phyloP scores from a whole-genome alignment of 495 filamentous ascomycete genomes.

The Penicillium psychrofluorescens region DNA sequence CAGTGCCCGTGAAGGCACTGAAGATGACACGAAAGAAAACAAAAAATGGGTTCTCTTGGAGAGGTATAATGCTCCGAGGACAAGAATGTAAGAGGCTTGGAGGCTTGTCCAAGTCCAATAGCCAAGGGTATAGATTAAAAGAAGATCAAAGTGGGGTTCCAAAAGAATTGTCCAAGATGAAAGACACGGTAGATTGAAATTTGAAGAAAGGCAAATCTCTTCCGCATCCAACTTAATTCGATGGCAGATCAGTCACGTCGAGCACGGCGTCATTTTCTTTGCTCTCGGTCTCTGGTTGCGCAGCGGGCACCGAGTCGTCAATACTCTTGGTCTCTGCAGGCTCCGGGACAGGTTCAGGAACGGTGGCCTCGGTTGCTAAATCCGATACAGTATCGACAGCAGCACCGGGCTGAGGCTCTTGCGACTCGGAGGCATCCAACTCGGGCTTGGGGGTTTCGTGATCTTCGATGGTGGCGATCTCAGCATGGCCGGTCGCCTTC shows the following conservation, averaged over 20 bases:
- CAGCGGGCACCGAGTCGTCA: slow-evolving; percentile 5
- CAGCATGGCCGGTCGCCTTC: neutral
- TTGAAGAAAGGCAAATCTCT: neutral
- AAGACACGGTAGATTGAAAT: neutral
- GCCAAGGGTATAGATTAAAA: slow-evolving; percentile 11
- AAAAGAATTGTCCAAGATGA: neutral
- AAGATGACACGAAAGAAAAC: too few species aligned
- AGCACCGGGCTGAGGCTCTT: neutral
- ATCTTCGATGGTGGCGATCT: neutral
- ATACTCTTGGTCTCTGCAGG: neutral
- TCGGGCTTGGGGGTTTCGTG: neutral
- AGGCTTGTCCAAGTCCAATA: neutral
- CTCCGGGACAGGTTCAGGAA: slow-evolving; percentile 3
- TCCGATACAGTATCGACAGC: slow-evolving; percentile 2
- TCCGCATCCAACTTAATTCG: slow-evolving; percentile 12
- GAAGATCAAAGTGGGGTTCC: neutral
- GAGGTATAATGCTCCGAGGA: neutral
- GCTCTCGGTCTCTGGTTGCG: slow-evolving; percentile 2
- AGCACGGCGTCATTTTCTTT: slow-evolving; percentile 19
- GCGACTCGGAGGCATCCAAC: slow-evolving; percentile 1
- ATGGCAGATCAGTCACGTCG: slow-evolving; percentile 22
- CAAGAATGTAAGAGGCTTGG: neutral
- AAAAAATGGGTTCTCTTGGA: too few species aligned
- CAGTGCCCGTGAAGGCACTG: too few species aligned
- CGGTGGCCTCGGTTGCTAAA: neutral